Evolutionary conservation across 352 stramenopile genomes (phyloP).

Genomic region (Pythium periplocum): DNA sequence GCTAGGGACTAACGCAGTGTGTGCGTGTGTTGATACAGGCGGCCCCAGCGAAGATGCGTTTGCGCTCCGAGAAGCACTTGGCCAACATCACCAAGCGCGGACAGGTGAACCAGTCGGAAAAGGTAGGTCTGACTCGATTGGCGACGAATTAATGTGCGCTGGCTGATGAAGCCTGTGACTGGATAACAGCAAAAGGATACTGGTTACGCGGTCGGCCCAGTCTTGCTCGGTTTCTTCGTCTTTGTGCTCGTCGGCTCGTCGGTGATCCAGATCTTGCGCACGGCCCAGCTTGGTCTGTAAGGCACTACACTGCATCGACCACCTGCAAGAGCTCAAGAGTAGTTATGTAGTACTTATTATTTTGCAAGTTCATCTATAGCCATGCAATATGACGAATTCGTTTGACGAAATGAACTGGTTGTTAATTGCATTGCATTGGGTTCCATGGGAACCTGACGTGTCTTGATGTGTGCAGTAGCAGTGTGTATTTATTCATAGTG

Average conservation of each 20-base stretch:
- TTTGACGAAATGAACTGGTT: too few relatives aligned
- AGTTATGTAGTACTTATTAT: too few relatives aligned
- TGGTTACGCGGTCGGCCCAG: conserved; percentile 67
- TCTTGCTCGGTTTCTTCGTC: conserved; percentile 83
- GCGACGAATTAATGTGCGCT: too few relatives aligned
- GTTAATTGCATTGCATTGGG: too few relatives aligned
- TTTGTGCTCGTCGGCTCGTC: conserved; percentile 86
- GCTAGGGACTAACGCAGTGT: background rate
- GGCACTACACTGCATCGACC: background rate
- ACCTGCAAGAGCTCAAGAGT: too few relatives aligned
- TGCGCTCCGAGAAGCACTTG: conserved; percentile 85
- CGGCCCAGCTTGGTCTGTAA: conserved; percentile 71
- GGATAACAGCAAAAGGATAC: conserved; percentile 40
- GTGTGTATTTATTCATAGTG: too few relatives aligned
- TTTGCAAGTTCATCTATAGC: too few relatives aligned
- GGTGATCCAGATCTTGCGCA: conserved; percentile 81
- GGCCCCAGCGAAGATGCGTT: conserved; percentile 74
- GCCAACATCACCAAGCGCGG: conserved; percentile 87
- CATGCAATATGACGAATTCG: too few relatives aligned
- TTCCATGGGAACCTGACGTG: too few relatives aligned
- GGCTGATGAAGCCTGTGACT: background rate
- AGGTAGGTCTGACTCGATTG: conserved; percentile 32
- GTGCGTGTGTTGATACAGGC: conserved; percentile 22
- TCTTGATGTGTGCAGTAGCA: too few relatives aligned
- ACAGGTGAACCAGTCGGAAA: conserved; percentile 65